Conservation (phyloP, 2,329 filamentous ascomycete genomes). For the Ophiocordyceps robertsii region DNA sequence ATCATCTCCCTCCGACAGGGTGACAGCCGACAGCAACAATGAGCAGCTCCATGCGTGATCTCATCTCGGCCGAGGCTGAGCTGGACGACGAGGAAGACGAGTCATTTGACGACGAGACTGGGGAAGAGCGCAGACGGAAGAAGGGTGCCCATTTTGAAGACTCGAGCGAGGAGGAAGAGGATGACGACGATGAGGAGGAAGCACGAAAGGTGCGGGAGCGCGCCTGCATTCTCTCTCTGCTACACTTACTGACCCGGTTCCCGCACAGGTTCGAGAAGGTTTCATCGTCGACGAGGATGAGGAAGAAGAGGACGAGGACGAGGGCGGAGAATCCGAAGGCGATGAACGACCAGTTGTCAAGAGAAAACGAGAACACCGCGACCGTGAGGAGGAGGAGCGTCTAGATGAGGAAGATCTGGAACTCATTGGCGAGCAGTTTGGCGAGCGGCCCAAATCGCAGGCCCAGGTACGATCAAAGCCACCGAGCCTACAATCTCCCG, state of each 20-base stretch:
- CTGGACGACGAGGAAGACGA: slow-evolving; percentile 77
- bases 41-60: slow-evolving; percentile 54
- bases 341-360: slow-evolving; percentile 43
- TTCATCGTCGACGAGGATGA: slow-evolving; percentile 66
- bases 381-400: slow-evolving; percentile 74
- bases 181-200: slow-evolving; percentile 83
- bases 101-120: slow-evolving; percentile 65
- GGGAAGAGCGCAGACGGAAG: slow-evolving; percentile 36
- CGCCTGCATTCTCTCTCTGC: not conserved
- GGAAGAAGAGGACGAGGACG: slow-evolving; percentile 53
- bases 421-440: slow-evolving; percentile 74
- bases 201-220: slow-evolving; percentile 49
- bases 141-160: slow-evolving; percentile 46
- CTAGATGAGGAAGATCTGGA: slow-evolving; percentile 95
- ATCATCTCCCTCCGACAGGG: not conserved
- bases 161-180: slow-evolving; percentile 84
- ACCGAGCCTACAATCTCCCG: not conserved
- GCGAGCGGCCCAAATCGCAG: slow-evolving; percentile 46
- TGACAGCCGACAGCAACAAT: slow-evolving; percentile 26
- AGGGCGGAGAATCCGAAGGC: slow-evolving; percentile 51
- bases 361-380: slow-evolving; percentile 62
- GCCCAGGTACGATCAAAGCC: slow-evolving; percentile 53
- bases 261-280: slow-evolving; percentile 65
- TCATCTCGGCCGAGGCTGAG: slow-evolving; percentile 77
- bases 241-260: not conserved